These are phyloP conservation scores for Lepidopterella palustris DNA, from an alignment of 495 filamentous ascomycete genomes.

Conservation along the genomic window DNA sequence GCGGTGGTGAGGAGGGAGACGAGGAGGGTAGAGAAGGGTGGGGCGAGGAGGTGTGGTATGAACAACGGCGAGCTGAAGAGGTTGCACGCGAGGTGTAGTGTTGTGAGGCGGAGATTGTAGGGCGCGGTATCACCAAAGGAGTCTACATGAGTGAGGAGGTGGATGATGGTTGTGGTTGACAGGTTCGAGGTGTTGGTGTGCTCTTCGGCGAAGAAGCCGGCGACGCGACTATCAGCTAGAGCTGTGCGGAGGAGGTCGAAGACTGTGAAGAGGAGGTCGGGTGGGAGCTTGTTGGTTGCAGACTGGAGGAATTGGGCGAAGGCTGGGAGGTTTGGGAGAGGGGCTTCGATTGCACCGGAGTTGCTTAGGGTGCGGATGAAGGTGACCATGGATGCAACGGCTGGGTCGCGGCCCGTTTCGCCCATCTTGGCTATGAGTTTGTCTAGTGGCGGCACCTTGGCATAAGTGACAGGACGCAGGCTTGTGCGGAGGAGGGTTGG, in stretches of 20 bases:
- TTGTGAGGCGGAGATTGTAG: conserved; percentile 77
- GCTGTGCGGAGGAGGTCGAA: conserved; percentile 75
- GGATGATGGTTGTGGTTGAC: conserved; percentile 49
- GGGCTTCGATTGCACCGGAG: conserved; percentile 50
- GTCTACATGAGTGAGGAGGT: conserved; percentile 56
- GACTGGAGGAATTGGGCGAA: conserved; percentile 49
- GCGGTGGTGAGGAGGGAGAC: conserved; percentile 47
- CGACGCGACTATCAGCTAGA: conserved; percentile 75
- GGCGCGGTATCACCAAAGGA: conserved; percentile 46
- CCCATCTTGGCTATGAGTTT: conserved; percentile 78
- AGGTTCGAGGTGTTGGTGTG: conserved; percentile 31
- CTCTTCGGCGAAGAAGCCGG: conserved; percentile 79
- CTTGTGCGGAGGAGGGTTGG: conserved; percentile 59
- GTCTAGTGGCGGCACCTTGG: conserved; percentile 73
- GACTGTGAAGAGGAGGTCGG: conserved; percentile 63
- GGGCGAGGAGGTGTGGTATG: conserved; percentile 32
- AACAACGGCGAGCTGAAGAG: conserved; percentile 51
- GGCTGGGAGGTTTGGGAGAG: conserved; percentile 53
- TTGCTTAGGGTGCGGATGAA: conserved; percentile 40
- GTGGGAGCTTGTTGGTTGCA: conserved; percentile 46
- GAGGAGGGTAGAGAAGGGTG: conserved; percentile 32
- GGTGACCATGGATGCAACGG: conserved; percentile 41
- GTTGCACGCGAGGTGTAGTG: conserved; percentile 59
- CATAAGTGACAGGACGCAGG: conserved; percentile 62
- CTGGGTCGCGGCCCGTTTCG: conserved; percentile 43